Evolutionary conservation across 2,329 filamentous ascomycete genomes (phyloP).

Genomic region (Fusarium xyrophilum): DNA sequence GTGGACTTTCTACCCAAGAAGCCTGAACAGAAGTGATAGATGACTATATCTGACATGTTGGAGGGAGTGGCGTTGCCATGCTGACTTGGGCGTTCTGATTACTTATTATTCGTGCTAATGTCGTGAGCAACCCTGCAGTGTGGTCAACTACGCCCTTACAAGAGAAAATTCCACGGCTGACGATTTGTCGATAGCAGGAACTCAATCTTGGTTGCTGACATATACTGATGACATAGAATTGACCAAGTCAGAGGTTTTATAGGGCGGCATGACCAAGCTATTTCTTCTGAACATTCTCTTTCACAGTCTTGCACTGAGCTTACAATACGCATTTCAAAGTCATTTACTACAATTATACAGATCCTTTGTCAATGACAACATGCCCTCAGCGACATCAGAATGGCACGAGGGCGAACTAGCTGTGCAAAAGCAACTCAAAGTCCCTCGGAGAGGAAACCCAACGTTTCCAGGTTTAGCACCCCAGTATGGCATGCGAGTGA

Average conservation of each 20-base stretch:
- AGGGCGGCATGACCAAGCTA: constrained; percentile 1
- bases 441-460: constrained; percentile 68
- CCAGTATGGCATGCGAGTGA: constrained; percentile 66
- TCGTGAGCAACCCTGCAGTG: neutral
- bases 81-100: neutral
- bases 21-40: neutral
- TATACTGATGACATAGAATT: constrained; percentile 14
- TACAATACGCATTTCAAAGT: constrained; percentile 11
- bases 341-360: constrained; percentile 4
- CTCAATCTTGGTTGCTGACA: neutral
- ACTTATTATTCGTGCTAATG: constrained; percentile 14
- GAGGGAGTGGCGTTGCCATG: neutral
- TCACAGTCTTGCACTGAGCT: neutral
- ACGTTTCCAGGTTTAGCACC: constrained; percentile 68
- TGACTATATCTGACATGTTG: neutral
- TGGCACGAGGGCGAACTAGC: constrained; percentile 73
- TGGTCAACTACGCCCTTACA: constrained; percentile 27
- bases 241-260: neutral
- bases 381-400: constrained; percentile 41
- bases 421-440: constrained; percentile 68
- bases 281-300: constrained; percentile 1
- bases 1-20: constrained; percentile 4
- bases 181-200: constrained; percentile 22
- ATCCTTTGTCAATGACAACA: constrained; percentile 21
- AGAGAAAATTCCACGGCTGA: neutral